Conservation (phyloP, 2,329 filamentous ascomycete species). For the Paramyrothecium sp. region DNA sequence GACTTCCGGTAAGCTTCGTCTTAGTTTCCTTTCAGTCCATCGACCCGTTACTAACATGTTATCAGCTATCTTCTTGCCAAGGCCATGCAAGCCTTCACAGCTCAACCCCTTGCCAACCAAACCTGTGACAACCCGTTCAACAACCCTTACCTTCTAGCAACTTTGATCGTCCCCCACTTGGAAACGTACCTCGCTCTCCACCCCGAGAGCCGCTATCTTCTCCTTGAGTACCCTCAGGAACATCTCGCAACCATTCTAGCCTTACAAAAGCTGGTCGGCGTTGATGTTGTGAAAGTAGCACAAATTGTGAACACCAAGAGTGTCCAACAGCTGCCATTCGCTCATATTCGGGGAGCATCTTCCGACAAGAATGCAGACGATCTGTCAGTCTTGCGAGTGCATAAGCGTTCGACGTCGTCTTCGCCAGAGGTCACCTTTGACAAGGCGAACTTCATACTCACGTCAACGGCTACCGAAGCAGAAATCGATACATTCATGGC, state of each 20-base stretch:
- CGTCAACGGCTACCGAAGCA: constrained; percentile 49
- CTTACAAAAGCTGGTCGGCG: constrained; percentile 55
- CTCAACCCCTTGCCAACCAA: constrained; percentile 48
- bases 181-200: constrained; percentile 58
- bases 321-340: constrained; percentile 34
- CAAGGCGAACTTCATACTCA: constrained; percentile 56
- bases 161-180: constrained; percentile 58
- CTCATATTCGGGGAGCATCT: constrained; percentile 34
- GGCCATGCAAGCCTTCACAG: constrained; percentile 57
- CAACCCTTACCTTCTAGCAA: constrained; percentile 53
- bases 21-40: not conserved
- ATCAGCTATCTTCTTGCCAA: constrained; percentile 58
- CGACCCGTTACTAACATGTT: constrained; percentile 6
- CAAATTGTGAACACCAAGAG: constrained; percentile 50
- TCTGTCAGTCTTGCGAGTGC: constrained; percentile 14
- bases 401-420: constrained; percentile 17
- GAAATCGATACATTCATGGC: constrained; percentile 56
- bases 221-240: constrained; percentile 58
- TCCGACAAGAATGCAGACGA: constrained; percentile 22
- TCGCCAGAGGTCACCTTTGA: constrained; percentile 34
- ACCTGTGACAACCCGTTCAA: constrained; percentile 53
- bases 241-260: constrained; percentile 57
- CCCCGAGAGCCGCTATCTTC: constrained; percentile 50
- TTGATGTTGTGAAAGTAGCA: constrained; percentile 56
- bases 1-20: constrained; percentile 50